Conservation (phyloP, 2,329 filamentous ascomycete species). For the Amauroascus niger region DNA sequence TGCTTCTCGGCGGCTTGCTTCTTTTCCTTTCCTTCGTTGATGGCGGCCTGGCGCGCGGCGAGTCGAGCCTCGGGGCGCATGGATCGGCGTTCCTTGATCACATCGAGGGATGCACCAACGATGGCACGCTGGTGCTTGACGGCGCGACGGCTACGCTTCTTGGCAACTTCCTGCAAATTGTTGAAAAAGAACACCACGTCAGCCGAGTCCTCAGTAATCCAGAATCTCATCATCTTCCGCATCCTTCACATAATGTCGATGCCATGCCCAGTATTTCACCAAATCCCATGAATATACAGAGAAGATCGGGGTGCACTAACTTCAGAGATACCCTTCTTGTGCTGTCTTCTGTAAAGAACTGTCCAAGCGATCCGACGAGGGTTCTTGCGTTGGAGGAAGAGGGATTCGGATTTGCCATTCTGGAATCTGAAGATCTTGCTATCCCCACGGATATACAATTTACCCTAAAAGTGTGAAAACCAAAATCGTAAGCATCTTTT, state of each 20-base stretch:
- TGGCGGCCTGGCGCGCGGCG: constrained; percentile 78
- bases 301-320: constrained; percentile 48
- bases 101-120: constrained; percentile 97
- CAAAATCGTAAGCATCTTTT: constrained; percentile 13
- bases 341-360: constrained; percentile 92
- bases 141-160: constrained; percentile 97
- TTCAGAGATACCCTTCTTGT: constrained; percentile 99
- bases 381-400: constrained; percentile 99
- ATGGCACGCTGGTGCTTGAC: constrained; percentile 99
- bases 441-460: constrained; percentile 98
- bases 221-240: not conserved
- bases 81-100: constrained; percentile 97
- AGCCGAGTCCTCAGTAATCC: not conserved
- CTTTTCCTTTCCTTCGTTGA: constrained; percentile 99
- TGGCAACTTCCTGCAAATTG: constrained; percentile 80
- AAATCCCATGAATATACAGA: not conserved
- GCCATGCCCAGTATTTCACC: not conserved
- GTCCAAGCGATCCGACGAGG: constrained; percentile 99
- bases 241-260: not conserved
- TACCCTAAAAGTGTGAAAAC: constrained; percentile 61
- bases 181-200: constrained; percentile 16
- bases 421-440: constrained; percentile 99
- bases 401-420: constrained; percentile 98
- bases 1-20: constrained; percentile 80
- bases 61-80: constrained; percentile 92